Evolutionary conservation across 2,329 filamentous ascomycete genomes (phyloP), one percentile per base, ranked within the genome.

Genomic region (Aspergillus jensenii): DNA sequence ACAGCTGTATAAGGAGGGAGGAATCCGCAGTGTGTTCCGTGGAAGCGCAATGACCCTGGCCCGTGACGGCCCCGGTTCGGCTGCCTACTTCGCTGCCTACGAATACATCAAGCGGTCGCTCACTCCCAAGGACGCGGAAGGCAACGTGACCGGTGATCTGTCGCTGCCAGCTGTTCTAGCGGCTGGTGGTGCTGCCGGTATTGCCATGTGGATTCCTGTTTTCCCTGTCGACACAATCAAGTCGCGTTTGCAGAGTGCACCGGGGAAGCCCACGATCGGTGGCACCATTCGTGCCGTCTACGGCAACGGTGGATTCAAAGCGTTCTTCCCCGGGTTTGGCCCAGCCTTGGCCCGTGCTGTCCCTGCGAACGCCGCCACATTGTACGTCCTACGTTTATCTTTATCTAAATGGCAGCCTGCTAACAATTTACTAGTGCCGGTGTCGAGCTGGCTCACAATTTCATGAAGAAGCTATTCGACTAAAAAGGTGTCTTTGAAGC

Each of bases 151-250:
- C 4, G 93, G 92, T 43, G 82, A 95, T 67, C 78, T 98, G 58
- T 93, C 89, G 68, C 81, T 99, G 62, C 79, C 85, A 2, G 95
- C 95, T 11, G 84, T 99, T 57, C 91, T 93, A 68, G 84, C 86
- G 27, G 95, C 95, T 2, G 95, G 95, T 67, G 95, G 90, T 62
- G 90, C 88, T 4, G 95, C 95, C 0, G 95, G 95, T 71, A 86
- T 99, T 25, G 95, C 95, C 62, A 99, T 99, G 95, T 99, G 95
- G 95, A 95, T 97, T 66, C 93, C 95, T 54, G 93, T 99, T 43
- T 99, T 99, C 84, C 95, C 95, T 21, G 84, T 99, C 63, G 95
- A 99, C 72, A 99, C 95, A 0, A 88, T 99, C 79, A 99, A 99
- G 85, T 93, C 89, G 63, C 83, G 93, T 39, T 79, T 99, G 73